These are phyloP conservation scores for Spinacia oleracea DNA, from an alignment of 179 eudicot genomes.

Conservation along the genomic window DNA sequence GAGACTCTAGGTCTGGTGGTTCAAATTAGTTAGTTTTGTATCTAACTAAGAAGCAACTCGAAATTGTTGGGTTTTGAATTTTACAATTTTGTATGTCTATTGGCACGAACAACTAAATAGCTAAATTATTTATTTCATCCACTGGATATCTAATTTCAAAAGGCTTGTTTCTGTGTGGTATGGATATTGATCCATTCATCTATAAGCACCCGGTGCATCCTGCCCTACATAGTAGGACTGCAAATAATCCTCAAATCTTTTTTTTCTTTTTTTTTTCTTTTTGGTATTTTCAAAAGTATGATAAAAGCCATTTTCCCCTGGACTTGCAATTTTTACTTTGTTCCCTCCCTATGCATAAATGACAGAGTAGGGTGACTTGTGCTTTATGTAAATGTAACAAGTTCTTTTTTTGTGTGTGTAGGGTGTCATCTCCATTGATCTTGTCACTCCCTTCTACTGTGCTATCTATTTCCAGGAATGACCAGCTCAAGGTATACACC, in stretches of 20 bases:
- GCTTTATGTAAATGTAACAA: constrained; percentile 1
- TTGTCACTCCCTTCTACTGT: constrained; percentile 80
- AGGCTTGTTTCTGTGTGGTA: background rate
- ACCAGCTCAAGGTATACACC: constrained; percentile 69
- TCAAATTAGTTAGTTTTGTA: background rate
- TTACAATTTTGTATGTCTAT: background rate
- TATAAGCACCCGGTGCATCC: background rate
- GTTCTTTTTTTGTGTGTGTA: constrained; percentile 31
- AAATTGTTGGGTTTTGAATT: background rate
- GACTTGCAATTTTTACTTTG: constrained; percentile 1
- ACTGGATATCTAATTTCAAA: background rate
- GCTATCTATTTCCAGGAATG: constrained; percentile 64
- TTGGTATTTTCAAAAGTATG: background rate
- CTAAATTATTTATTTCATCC: too few relatives aligned
- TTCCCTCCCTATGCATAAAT: background rate
- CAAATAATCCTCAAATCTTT: background rate
- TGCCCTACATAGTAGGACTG: background rate
- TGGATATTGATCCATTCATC: background rate
- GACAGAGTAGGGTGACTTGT: background rate
- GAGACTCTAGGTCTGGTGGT: background rate
- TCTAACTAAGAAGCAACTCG: background rate
- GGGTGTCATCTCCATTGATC: constrained; percentile 78
- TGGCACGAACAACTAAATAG: background rate
- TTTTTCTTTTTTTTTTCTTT: background rate
- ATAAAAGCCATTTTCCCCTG: background rate